Base-by-base conservation (phyloP, 2,329 filamentous ascomycete genomes). In the Alternaria triticimaculans region DNA sequence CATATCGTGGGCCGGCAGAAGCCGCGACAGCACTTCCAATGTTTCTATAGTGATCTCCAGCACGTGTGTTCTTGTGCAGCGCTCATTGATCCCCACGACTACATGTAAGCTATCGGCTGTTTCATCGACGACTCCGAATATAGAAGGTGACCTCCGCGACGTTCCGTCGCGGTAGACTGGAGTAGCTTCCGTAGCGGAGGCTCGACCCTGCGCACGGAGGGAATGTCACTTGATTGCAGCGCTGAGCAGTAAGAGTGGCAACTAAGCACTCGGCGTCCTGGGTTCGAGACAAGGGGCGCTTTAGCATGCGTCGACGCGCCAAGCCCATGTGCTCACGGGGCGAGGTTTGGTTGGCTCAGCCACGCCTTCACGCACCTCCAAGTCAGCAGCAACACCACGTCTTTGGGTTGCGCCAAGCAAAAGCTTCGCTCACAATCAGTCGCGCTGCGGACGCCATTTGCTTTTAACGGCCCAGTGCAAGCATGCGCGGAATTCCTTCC, bases 401-500 rank as follows among this genome's bases (percentile, higher is more conserved):
- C 58, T 48, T 43, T 44, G 33, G 44, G 25, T 50, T 51, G 44
- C 25, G 63, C 67, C 65, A 66, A 70, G 65, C 62, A 56, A 66
- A 62, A 64, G 62, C 64, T 65, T 65, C 64, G 60, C 58, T 49
- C 28, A 45, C 10, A 45, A 25, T 30, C 58, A 54, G 46, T 46
- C 46, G 53, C 59, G 44, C 45, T 61, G 49, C 58, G 50, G 28
- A 54, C 21, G 61, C 45, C 56, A 57, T 51, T 67, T 69, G 58
- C 66, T 70, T 64, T 67, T 70, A 63, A 65, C 58, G 56, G 48
- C 54, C 37, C 55, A 63, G 57, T 49, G 66, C 60, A 66, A 56
- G 63, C 65, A 68, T 68, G 68, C 46, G 66, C 60, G 63, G 56
- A 48, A 60, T 51, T 55, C 26, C 56, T 64, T 60, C 66, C 62